Evolutionary conservation across 2,329 filamentous ascomycete genomes (phyloP), one percentile per base, ranked within the genome.

Genomic region (Hyphodiscus sp.): DNA sequence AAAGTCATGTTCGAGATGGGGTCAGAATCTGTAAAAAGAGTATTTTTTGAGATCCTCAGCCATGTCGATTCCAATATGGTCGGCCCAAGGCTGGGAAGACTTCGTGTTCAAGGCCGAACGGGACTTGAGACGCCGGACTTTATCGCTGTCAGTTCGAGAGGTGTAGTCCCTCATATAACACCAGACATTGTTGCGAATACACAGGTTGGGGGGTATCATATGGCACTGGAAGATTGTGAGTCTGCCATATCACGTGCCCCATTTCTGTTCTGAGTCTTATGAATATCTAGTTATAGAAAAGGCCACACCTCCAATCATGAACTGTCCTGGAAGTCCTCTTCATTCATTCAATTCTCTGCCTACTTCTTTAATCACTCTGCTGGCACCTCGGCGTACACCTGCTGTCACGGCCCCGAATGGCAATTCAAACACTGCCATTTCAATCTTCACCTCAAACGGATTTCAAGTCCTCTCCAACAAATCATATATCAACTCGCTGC

Each of bases 221-320:
- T 94, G 65, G 89, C 87, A 0, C 74, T 97, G 26, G 94, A 99
- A 76, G 94, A 99, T 70, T 97, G 94, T 96, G 77, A 71, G 87
- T 71, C 70, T 26, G n/a, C 19, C 11, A 43, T 8, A 38, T 60
- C 50, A 58, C 54, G 52, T 59, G 50, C n/a, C 30, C 18, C 47
- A 41, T 33, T 30, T 45, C 23, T 33, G 20, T 20, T 49, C 33
- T 23, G 47, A 48, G 52, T 20, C 54, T 59, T 33, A 59, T 50
- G 41, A 33, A n/a, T 45, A 33, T 33, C 9, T 49, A 83, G 81
- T 84, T 66, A 72, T 83, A 58, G 81, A 84, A 63, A 70, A 66
- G 50, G 66, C 67, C 47, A 74, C 73, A 18, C 78, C 80, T 3
- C 75, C 81, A 23, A 72, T 82, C 46, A 75, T 74, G 57, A 71